A percentile compares a stretch with the other conserved stretches of the same genome.
These are phyloP conservation scores for Dryadomyces quercus-mongolicae DNA, from an alignment of 2,329 filamentous ascomycete genomes.

Conservation along the genomic window DNA sequence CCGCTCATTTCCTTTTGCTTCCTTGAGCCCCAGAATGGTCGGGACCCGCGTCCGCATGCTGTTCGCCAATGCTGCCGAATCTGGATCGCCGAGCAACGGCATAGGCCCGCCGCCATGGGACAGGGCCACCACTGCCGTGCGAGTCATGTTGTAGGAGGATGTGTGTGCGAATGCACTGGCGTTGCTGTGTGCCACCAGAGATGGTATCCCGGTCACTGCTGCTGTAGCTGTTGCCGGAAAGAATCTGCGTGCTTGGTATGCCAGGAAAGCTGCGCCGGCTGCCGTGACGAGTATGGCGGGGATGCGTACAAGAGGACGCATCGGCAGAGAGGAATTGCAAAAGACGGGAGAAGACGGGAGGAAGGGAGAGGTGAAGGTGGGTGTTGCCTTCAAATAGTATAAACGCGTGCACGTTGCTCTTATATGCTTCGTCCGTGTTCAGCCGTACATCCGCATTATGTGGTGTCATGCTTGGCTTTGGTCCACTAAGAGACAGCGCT, in stretches of 20 bases:
- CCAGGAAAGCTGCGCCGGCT: slow-evolving; percentile 8
- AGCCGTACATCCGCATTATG: too few species aligned
- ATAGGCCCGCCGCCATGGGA: slow-evolving; percentile 44
- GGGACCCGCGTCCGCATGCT: slow-evolving; percentile 42
- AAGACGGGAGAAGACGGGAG: background rate
- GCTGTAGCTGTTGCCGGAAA: background rate
- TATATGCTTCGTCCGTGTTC: too few species aligned
- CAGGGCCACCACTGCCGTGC: slow-evolving; percentile 33
- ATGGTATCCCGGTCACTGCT: background rate
- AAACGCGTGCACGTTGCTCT: too few species aligned
- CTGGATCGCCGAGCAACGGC: slow-evolving; percentile 43
- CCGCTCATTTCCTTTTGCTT: slow-evolving; percentile 26
- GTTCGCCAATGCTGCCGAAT: slow-evolving; percentile 34
- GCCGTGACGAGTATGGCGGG: slow-evolving; percentile 9
- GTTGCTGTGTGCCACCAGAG: background rate
- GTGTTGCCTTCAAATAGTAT: too few species aligned
- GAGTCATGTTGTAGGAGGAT: slow-evolving; percentile 19
- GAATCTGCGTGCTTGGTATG: slow-evolving; percentile 4
- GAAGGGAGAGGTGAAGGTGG: background rate
- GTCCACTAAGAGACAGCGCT: too few species aligned
- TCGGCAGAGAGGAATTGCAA: background rate
- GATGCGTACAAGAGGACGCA: slow-evolving; percentile 1
- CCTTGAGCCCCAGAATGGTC: slow-evolving; percentile 38
- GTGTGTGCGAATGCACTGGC: background rate
- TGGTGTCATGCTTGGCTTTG: too few species aligned